Base-by-base conservation (phyloP, 768 basidiomycete species). In the Coprinopsis sp. region DNA sequence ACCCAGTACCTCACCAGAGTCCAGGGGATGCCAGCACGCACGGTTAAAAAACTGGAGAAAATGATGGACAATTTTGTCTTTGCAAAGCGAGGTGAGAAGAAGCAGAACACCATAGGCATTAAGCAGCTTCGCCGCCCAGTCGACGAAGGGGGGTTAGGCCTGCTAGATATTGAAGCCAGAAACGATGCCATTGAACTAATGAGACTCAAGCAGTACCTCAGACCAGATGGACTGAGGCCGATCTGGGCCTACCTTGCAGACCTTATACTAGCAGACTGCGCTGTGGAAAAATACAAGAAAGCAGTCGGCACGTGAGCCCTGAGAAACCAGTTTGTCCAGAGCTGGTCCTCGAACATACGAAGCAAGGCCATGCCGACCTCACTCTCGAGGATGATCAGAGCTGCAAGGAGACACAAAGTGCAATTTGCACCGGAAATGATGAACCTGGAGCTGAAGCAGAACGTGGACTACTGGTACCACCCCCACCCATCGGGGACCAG, bases 1-100 rank as follows among this genome's bases (percentile, higher is more conserved):
- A 68, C 69, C 0, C 68, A 71, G 41, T 73, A 67, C 55, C 50
- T 63, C 0, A 60, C 65, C 0, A 36, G 54, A 31, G 67, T 66
- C 0, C 68, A 72, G 49, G 66, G 65, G 0, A 71, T 72, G 69
- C 69, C 69, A 0, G 38, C 51, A 14, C 11, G 34, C 0, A 51
- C 66, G 0, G 57, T 58, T 21, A 47, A 54, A 3, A n/a, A 22
- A 7, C 46, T 69, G 0, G 18, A 45, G 16, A 59, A 54, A 24
- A 51, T 27, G 3, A 57, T 58, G 3, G 16, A 51, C 1, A 46
- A 57, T 4, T 69, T 67, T 24, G 52, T 69, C 3, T 69, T 12
- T 22, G 42, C 42, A 3, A 44, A 44, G 19, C 18, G 61, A 61
- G 46, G 51, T 2, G 48, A 54, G 0, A 23, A 30, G 13, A 37